Percentiles rank a stretch among this genome's conserved stretches.
Conservation (phyloP, 2,329 filamentous ascomycete genomes). For the Ceratocystis huliohia region DNA sequence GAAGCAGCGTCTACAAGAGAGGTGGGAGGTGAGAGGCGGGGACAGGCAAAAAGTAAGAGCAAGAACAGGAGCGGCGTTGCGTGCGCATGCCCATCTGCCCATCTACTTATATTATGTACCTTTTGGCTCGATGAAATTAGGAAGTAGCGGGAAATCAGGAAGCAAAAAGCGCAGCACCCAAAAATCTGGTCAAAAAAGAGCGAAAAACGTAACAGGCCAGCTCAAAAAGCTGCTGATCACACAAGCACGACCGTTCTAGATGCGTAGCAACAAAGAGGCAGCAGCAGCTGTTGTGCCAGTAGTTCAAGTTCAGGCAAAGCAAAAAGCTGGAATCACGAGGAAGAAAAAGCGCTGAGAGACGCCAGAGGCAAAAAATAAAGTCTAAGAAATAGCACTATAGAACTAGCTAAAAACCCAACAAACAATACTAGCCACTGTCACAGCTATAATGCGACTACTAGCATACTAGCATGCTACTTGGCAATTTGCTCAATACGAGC, state of each 20-base stretch:
- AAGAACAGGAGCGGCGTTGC: background rate
- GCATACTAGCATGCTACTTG: background rate
- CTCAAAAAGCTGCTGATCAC: conserved; percentile 2
- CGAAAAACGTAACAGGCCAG: background rate
- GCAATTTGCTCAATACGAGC: conserved; percentile 1
- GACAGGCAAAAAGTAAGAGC: background rate
- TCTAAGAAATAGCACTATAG: background rate
- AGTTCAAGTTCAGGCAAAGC: background rate
- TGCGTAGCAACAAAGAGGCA: background rate
- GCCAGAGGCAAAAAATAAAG: too few relatives aligned
- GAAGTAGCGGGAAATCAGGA: background rate
- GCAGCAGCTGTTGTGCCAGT: background rate
- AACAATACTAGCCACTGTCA: background rate
- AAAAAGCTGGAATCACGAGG: background rate
- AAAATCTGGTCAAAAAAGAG: background rate
- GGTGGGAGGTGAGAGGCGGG: background rate
- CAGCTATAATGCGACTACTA: background rate
- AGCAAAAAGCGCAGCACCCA: conserved; percentile 5
- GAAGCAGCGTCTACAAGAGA: background rate
- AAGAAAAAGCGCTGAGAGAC: background rate
- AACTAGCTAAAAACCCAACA: background rate
- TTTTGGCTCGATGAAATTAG: background rate
- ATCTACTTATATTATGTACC: background rate
- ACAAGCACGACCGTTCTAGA: background rate
- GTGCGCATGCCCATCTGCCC: background rate